Evolutionary conservation across 2,329 filamentous ascomycete genomes (phyloP).

Genomic region (Aspergillus versicolor): DNA sequence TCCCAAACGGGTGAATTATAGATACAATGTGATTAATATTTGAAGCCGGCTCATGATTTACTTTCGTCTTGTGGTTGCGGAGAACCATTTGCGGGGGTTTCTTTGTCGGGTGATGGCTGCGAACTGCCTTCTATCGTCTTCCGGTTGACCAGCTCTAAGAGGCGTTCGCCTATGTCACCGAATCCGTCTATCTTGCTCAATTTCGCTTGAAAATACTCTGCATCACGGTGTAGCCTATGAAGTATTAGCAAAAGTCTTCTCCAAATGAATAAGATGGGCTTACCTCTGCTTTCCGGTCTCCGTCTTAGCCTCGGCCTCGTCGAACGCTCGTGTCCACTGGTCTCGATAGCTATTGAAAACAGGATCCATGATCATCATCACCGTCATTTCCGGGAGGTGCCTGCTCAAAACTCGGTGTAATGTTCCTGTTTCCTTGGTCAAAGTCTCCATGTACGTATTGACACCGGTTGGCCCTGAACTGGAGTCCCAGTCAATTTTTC

Average conservation of each 20-base stretch:
- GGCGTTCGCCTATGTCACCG: conserved; percentile 67
- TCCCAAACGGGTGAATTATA: neutral
- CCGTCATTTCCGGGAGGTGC: conserved; percentile 73
- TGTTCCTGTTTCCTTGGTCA: conserved; percentile 82
- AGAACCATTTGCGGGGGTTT: conserved; percentile 4
- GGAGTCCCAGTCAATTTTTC: conserved; percentile 71
- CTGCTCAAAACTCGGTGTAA: conserved; percentile 81
- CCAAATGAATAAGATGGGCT: conserved; percentile 23
- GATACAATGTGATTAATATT: conserved; percentile 9
- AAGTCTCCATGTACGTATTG: conserved; percentile 79
- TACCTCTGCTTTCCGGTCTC: conserved; percentile 71
- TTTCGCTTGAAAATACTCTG: conserved; percentile 68
- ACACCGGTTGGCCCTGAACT: conserved; percentile 46
- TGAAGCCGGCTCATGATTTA: neutral
- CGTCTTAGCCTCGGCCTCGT: conserved; percentile 64
- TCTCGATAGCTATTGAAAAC: conserved; percentile 81
- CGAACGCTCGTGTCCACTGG: conserved; percentile 71
- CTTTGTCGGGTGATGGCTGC: neutral
- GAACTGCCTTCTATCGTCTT: conserved; percentile 32
- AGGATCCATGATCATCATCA: conserved; percentile 79
- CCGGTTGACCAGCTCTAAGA: conserved; percentile 53
- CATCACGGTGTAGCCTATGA: conserved; percentile 70
- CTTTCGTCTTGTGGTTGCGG: conserved; percentile 3
- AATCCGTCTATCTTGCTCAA: conserved; percentile 78
- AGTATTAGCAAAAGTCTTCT: conserved; percentile 13